These are phyloP conservation scores for Closterium sp. DNA, from an alignment of 139 green algal genomes.

Conservation along the genomic window DNA sequence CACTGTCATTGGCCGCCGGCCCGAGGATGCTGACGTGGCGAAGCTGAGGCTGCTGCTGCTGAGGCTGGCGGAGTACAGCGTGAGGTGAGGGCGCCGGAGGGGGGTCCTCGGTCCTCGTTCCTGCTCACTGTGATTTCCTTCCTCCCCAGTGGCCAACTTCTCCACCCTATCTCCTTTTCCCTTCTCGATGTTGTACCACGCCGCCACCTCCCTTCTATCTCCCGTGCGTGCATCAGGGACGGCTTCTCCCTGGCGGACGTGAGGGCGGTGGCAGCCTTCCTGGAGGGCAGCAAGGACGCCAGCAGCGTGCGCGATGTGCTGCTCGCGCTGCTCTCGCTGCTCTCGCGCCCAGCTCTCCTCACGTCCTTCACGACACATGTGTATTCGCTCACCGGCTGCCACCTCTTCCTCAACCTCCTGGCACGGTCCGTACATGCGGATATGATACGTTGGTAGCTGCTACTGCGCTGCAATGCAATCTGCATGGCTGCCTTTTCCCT, in stretches of 20 bases:
- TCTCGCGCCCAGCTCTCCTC: not conserved
- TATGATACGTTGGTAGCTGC: not conserved
- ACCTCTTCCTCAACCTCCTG: not conserved
- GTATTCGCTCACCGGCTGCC: not conserved
- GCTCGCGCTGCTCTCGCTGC: not conserved
- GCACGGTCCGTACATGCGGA: not conserved
- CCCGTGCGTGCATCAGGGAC: not conserved
- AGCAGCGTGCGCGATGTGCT: not conserved
- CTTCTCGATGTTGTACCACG: no score
- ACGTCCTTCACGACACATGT: not conserved
- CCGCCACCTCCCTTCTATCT: no score
- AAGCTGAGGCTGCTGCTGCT: conserved; percentile 31
- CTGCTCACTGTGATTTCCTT: no score
- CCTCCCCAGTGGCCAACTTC: no score
- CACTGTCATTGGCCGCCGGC: conserved; percentile 2
- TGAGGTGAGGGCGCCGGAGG: not conserved
- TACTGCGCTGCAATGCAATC: not conserved
- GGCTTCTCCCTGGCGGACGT: not conserved
- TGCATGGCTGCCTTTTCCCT: not conserved
- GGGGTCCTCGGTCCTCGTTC: no score
- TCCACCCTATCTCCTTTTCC: no score
- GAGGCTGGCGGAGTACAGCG: conserved; percentile 14
- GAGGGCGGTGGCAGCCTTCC: not conserved
- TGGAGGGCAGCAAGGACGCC: conserved; percentile 13
- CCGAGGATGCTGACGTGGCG: not conserved